Evolutionary conservation across 2,329 filamentous ascomycete species (phyloP), one percentile per base, ranked within the genome.

Genomic region (Botrytis fragariae): DNA sequence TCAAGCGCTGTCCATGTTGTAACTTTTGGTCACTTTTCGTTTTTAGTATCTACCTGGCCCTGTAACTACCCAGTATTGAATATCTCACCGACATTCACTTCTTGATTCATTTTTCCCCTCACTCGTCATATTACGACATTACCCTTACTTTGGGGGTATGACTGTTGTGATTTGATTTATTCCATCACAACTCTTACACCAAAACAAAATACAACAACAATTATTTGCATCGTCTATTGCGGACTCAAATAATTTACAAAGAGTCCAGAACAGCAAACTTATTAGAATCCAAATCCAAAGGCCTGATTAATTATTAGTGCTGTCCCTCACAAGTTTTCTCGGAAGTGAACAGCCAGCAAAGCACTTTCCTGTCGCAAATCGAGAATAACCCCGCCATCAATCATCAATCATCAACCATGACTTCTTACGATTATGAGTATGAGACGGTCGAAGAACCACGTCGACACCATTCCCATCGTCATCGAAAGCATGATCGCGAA

Each of bases 401-500:
- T 48, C 39, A 68, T 44, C 51, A 68, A 60, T 32, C 22, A 68
- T 44, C 51, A 68, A 60, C 25, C 22, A 72, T 72, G 72, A 71
- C 76, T 69, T 61, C 63, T 20, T 73, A 73, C 65, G 64, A 73
- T 22, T 80, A 81, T 74, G 79, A 79, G 6, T 72, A 72, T 60
- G 71, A 72, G 14, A 72, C 71, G 35, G 71, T 72, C 62, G 68
- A 77, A 51, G 80, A 80, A 72, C 76, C 78, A 64, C 77, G 76
- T 35, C 77, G 78, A 48, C 77, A 79, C 62, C 74, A 76, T 44
- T 79, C 77, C 35, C 77, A 79, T 69, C 79, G 76, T 61, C 75
- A 77, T 79, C 72, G 70, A 42, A 75, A 76, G 76, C 77, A 79
- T 74, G 85, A 81, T 79, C 75, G 78, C 35, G 86, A 88, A 60